Evolutionary conservation across 2,329 filamentous ascomycete genomes (phyloP).

Genomic region (Phoma sp.): DNA sequence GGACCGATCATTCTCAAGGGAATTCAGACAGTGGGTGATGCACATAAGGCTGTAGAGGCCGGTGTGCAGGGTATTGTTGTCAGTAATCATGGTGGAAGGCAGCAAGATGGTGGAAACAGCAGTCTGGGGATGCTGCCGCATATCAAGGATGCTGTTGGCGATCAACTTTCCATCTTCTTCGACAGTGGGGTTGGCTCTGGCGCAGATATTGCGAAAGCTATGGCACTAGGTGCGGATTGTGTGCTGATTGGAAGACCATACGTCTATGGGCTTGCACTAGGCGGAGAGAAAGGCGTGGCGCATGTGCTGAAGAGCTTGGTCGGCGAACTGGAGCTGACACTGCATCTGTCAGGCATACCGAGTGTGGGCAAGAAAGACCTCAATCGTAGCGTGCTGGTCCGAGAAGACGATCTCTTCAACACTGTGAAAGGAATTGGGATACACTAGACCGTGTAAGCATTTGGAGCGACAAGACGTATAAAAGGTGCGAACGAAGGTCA

Average conservation of each 20-base stretch:
- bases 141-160: slow-evolving; percentile 59
- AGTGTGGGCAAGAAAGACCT: slow-evolving; percentile 28
- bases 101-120: slow-evolving; percentile 60
- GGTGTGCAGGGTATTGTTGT: slow-evolving; percentile 61
- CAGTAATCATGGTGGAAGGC: slow-evolving; percentile 62
- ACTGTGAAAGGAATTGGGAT: slow-evolving; percentile 25
- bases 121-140: slow-evolving; percentile 64
- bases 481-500: too few relatives aligned
- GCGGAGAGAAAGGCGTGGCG: slow-evolving; percentile 63
- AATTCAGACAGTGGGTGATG: slow-evolving; percentile 60
- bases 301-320: slow-evolving; percentile 34
- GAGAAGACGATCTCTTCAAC: slow-evolving; percentile 31
- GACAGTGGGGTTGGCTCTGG: slow-evolving; percentile 61
- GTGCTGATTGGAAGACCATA: slow-evolving; percentile 66
- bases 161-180: slow-evolving; percentile 53
- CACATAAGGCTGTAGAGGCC: slow-evolving; percentile 52
- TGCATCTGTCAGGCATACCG: slow-evolving; percentile 34
- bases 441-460: too few relatives aligned
- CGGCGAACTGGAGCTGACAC: slow-evolving; percentile 33
- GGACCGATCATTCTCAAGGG: slow-evolving; percentile 71
- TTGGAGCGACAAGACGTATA: too few relatives aligned
- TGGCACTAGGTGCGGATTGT: slow-evolving; percentile 62
- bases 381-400: slow-evolving; percentile 29
- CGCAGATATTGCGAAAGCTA: slow-evolving; percentile 60
- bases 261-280: slow-evolving; percentile 65